These are phyloP conservation scores for Spizellomyces punctatus DNA, from an alignment of 192 early-diverging fungal genomes.

Conservation along the genomic window DNA sequence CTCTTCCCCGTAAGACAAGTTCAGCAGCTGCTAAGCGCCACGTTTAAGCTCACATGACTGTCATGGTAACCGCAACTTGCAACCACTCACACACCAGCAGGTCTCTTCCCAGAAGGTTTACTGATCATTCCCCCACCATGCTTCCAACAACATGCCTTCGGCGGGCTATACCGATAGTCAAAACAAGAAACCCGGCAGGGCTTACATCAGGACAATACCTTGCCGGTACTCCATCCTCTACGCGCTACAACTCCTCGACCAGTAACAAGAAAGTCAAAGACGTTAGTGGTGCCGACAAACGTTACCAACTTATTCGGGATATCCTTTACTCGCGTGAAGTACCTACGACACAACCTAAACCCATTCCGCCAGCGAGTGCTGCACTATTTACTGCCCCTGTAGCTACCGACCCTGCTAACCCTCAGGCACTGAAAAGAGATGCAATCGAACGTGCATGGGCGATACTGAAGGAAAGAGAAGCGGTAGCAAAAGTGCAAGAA, in stretches of 20 bases:
- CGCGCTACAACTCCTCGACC: background rate
- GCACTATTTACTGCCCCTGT: background rate
- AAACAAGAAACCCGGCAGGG: no score
- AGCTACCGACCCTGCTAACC: background rate
- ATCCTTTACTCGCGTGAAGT: conserved; percentile 33
- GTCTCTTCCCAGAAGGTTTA: no score
- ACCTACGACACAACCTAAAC: conserved; percentile 22
- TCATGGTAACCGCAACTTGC: no score
- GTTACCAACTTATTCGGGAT: conserved; percentile 37
- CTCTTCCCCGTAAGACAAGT: no score
- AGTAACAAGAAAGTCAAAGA: conserved; percentile 24
- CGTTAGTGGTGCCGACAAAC: conserved; percentile 24
- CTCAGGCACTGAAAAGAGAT: conserved; percentile 17
- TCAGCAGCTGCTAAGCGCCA: no score
- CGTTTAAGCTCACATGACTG: no score
- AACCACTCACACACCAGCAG: no score
- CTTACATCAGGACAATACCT: no score
- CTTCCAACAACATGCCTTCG: no score
- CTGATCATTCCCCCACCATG: no score
- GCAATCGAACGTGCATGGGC: conserved; percentile 47
- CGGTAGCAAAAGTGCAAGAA: conserved; percentile 29
- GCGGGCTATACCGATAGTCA: no score
- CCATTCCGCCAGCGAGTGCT: background rate
- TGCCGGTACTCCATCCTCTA: background rate
- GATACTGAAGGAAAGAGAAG: conserved; percentile 41